These are phyloP conservation scores for Citrus hindsii DNA, from an alignment of 345 rosid genomes.

Conservation along the genomic window DNA sequence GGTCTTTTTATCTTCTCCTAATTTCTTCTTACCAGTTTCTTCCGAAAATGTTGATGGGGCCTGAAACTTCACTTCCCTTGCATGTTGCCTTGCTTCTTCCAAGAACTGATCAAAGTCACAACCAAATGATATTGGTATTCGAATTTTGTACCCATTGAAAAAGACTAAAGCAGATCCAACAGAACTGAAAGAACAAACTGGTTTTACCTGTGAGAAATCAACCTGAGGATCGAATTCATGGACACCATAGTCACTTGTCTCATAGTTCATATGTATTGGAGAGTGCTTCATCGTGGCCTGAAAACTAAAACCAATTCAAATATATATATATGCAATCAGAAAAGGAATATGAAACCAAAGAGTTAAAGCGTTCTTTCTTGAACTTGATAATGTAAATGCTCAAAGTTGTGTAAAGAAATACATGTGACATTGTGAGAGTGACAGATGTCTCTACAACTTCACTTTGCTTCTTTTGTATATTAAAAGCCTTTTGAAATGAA, in stretches of 20 bases:
- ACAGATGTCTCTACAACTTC: neutral
- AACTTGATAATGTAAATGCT: neutral
- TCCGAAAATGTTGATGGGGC: conserved; percentile 18
- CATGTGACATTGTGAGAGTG: neutral
- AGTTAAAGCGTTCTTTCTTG: neutral
- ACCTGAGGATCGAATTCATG: conserved; percentile 41
- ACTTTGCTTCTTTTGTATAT: conserved; percentile 10
- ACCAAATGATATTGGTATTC: neutral
- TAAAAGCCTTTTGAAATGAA: neutral
- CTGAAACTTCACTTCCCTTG: conserved; percentile 14
- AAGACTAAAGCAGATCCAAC: neutral
- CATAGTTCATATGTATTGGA: conserved; percentile 17
- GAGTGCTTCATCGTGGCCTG: conserved; percentile 31
- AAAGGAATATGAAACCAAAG: neutral
- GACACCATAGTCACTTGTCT: conserved; percentile 33
- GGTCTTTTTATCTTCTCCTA: conserved; percentile 27
- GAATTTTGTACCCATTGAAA: neutral
- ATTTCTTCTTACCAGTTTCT: conserved; percentile 13
- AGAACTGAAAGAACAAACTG: neutral
- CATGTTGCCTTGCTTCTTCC: conserved; percentile 54
- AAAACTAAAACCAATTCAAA: neutral
- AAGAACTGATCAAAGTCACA: conserved; percentile 40
- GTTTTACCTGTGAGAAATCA: conserved; percentile 44
- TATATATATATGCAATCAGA: neutral
- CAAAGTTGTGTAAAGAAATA: neutral